These are phyloP conservation scores for Phytophthora tentaculata DNA, from an alignment of 352 stramenopile genomes.

Conservation along the genomic window DNA sequence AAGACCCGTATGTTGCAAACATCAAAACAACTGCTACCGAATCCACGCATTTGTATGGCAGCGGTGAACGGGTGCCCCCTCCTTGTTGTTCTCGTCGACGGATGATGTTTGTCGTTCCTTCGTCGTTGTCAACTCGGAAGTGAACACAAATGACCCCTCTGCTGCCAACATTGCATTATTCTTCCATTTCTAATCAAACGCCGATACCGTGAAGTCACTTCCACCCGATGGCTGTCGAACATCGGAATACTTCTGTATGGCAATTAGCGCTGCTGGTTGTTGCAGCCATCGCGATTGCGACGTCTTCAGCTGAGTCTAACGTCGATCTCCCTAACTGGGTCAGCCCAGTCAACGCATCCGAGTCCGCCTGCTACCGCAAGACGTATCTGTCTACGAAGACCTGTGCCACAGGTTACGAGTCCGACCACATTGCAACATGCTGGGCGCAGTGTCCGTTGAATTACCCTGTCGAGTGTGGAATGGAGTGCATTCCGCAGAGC, in stretches of 20 bases:
- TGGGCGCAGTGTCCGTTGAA: constrained; percentile 72
- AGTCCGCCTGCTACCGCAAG: constrained; percentile 59
- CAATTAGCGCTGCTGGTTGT: constrained; percentile 6
- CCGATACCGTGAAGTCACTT: no score
- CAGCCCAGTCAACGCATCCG: constrained; percentile 23
- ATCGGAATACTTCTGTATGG: not conserved
- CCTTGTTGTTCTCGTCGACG: constrained; percentile 15
- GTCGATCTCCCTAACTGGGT: constrained; percentile 38
- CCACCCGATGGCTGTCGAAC: constrained; percentile 5
- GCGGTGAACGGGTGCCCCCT: not conserved
- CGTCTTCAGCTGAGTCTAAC: constrained; percentile 2
- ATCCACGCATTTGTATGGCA: constrained; percentile 1
- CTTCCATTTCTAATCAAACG: not conserved
- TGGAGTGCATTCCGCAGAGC: constrained; percentile 75
- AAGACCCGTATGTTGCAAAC: constrained; percentile 10
- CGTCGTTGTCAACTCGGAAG: not conserved
- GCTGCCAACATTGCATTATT: not conserved
- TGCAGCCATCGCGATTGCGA: not conserved
- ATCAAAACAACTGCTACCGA: constrained; percentile 13
- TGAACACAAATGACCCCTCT: not conserved
- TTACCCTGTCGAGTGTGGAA: constrained; percentile 72
- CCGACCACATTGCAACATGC: constrained; percentile 30
- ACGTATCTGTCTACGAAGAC: constrained; percentile 37
- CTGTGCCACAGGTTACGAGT: constrained; percentile 26
- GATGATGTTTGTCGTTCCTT: constrained; percentile 8